These are phyloP conservation scores for Cyclotella kingstonii DNA, from an alignment of 108 stramenopile species.

Conservation along the genomic window DNA sequence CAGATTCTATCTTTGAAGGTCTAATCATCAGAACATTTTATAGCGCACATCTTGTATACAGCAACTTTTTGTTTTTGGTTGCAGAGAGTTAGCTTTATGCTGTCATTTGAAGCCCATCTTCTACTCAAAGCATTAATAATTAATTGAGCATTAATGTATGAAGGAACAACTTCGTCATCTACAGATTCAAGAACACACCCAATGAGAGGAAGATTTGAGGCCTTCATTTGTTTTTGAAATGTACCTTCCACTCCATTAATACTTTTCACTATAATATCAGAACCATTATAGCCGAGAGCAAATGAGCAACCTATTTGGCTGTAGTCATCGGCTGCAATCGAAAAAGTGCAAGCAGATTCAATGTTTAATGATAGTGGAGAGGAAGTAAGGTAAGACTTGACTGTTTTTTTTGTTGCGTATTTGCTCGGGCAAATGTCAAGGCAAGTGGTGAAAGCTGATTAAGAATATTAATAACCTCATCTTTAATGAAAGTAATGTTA, in stretches of 20 bases:
- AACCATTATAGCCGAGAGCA: constrained; percentile 40
- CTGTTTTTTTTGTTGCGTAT: constrained; percentile 30
- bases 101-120: constrained; percentile 65
- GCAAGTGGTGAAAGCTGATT: constrained; percentile 67
- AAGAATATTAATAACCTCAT: constrained; percentile 64
- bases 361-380: constrained; percentile 45
- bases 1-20: too few species aligned
- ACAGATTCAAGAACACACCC: constrained; percentile 66
- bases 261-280: constrained; percentile 61
- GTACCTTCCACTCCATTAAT: constrained; percentile 66
- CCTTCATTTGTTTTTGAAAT: constrained; percentile 53
- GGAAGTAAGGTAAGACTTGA: constrained; percentile 28
- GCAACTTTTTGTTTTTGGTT: constrained; percentile 48
- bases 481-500: neutral
- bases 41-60: constrained; percentile 13
- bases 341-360: constrained; percentile 63
- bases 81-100: constrained; percentile 68
- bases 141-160: constrained; percentile 68
- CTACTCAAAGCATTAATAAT: constrained; percentile 70
- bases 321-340: constrained; percentile 51
- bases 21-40: neutral
- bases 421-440: constrained; percentile 81
- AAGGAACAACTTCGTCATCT: constrained; percentile 78
- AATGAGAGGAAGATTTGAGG: constrained; percentile 22
- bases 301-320: constrained; percentile 70